Conservation (phyloP, 192 early-diverging fungal species). For the Helicostylum pulchrum region DNA sequence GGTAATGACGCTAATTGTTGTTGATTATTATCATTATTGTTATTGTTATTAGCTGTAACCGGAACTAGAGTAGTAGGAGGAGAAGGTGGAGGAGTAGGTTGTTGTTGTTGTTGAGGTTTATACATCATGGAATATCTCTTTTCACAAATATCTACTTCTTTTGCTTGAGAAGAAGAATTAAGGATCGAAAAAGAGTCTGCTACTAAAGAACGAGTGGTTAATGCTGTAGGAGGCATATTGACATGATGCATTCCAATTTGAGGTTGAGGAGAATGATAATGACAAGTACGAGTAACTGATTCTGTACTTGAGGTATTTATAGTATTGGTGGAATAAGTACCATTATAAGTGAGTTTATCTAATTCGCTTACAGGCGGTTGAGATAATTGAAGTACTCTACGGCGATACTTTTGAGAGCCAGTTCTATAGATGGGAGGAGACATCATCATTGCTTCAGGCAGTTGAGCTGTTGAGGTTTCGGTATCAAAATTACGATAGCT, state of each 20-base stretch:
- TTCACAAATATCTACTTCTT: conserved; percentile 11
- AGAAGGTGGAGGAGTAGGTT: neutral
- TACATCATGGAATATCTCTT: conserved; percentile 19
- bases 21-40: too few species aligned
- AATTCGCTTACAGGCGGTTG: conserved; percentile 20
- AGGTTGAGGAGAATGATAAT: neutral
- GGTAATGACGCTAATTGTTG: neutral
- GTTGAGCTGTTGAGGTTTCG: neutral
- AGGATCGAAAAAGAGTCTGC: conserved; percentile 13
- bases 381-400: conserved; percentile 21
- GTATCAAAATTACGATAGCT: conserved; percentile 27
- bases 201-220: neutral
- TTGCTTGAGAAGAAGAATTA: neutral
- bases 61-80: conserved; percentile 6
- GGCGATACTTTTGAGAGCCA: conserved; percentile 22
- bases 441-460: conserved; percentile 2
- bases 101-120: neutral
- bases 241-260: neutral
- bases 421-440: conserved; percentile 28
- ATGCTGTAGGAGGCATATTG: conserved; percentile 14
- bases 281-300: neutral
- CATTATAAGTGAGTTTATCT: conserved; percentile 20
- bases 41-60: too few species aligned
- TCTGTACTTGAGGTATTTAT: neutral
- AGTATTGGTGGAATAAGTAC: neutral